Conservation (phyloP, 2,329 filamentous ascomycete species). For the Leptoxyphium fumago region DNA sequence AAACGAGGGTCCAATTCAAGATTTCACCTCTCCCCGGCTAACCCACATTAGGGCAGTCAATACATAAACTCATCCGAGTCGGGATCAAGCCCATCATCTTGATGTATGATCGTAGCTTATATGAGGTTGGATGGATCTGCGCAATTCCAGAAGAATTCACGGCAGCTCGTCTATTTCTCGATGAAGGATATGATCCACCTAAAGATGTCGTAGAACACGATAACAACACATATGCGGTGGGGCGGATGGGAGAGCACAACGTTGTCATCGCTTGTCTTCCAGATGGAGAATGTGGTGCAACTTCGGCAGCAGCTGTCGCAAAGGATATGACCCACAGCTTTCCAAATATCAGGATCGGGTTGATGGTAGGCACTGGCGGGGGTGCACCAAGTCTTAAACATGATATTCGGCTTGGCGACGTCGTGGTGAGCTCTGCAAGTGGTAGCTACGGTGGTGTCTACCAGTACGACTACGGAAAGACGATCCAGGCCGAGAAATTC, state of each 20-base stretch:
- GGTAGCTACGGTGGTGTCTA: slow-evolving; percentile 11
- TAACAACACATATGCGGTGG: slow-evolving; percentile 5
- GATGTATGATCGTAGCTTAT: no score
- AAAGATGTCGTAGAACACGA: not conserved
- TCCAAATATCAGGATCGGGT: not conserved
- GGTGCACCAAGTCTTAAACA: slow-evolving; percentile 9
- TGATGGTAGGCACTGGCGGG: slow-evolving; percentile 13
- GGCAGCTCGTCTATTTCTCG: no score
- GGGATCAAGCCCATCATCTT: no score
- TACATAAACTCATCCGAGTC: no score
- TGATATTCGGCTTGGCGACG: slow-evolving; percentile 17
- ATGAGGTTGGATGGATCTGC: no score
- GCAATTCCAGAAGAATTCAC: no score
- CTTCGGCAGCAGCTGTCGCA: slow-evolving; percentile 6
- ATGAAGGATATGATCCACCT: no score
- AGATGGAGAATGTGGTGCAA: slow-evolving; percentile 2
- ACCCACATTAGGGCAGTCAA: no score
- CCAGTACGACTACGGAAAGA: slow-evolving; percentile 13
- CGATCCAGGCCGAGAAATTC: not conserved
- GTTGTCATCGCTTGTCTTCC: slow-evolving; percentile 12
- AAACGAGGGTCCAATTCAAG: no score
- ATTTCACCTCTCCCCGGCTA: no score
- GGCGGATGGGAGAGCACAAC: slow-evolving; percentile 9
- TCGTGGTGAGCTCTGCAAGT: slow-evolving; percentile 13
- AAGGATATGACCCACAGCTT: slow-evolving; percentile 1